phyloP scores from a whole-genome alignment of 2,329 filamentous ascomycete species.

The Ophiobolus disseminans region DNA sequence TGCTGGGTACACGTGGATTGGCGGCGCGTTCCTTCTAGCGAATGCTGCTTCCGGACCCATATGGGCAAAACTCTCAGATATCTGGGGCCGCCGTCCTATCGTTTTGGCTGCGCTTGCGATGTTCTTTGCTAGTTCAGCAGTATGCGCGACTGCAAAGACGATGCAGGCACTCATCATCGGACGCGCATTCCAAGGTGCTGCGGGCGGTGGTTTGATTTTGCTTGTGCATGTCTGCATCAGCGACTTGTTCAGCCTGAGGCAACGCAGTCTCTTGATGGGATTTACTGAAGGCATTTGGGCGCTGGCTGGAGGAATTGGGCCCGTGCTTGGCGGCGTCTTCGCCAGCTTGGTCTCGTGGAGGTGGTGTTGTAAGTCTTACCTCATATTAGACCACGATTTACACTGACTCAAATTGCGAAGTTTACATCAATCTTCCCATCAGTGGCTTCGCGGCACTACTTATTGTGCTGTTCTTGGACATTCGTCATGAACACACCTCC shows the following conservation, averaged over 20 bases:
- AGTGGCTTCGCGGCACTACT: conserved; percentile 58
- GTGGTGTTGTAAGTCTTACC: conserved; percentile 55
- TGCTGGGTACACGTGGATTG: conserved; percentile 79
- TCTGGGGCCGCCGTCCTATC: conserved; percentile 65
- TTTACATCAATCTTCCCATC: conserved; percentile 64
- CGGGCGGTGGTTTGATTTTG: conserved; percentile 67
- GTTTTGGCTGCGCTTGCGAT: conserved; percentile 59
- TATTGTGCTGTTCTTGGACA: conserved; percentile 60
- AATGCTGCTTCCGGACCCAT: conserved; percentile 71
- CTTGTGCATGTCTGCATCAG: conserved; percentile 69
- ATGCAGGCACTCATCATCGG: conserved; percentile 68
- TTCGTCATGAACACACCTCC: conserved; percentile 62
- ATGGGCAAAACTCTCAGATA: conserved; percentile 71
- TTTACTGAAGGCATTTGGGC: conserved; percentile 63
- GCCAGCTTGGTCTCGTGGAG: conserved; percentile 56
- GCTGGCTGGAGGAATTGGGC: conserved; percentile 60
- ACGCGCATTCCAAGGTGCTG: conserved; percentile 68
- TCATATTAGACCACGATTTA: not conserved
- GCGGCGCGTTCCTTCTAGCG: conserved; percentile 74
- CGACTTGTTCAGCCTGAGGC: conserved; percentile 67
- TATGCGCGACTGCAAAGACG: conserved; percentile 63
- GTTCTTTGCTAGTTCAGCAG: conserved; percentile 67
- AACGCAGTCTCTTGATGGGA: conserved; percentile 59
- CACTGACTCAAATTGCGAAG: conserved; percentile 23
- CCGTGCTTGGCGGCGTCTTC: conserved; percentile 61